phyloP scores from a whole-genome alignment of 2,329 filamentous ascomycete species.

The Metarhizium robertsii region DNA sequence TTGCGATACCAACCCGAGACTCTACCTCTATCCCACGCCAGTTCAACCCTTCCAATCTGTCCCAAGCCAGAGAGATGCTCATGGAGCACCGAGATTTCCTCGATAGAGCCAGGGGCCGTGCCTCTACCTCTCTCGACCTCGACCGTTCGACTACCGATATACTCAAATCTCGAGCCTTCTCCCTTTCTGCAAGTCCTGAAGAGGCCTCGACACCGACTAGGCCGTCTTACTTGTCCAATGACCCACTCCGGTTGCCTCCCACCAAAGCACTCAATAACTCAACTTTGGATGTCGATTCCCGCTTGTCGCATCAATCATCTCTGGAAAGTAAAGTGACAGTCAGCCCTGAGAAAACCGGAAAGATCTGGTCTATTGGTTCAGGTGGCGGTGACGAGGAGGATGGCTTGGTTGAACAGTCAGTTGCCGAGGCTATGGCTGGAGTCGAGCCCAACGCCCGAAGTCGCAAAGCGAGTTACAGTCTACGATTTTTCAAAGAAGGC shows the following conservation, averaged over 20 bases:
- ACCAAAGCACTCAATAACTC: conserved; percentile 10
- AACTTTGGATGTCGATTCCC: conserved; percentile 6
- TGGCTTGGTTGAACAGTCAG: conserved; percentile 55
- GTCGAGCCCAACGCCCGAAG: conserved; percentile 56
- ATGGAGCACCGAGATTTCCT: conserved; percentile 24
- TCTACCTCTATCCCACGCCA: conserved; percentile 21
- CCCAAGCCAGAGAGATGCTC: conserved; percentile 27
- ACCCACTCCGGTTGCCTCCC: conserved; percentile 5
- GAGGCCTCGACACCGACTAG: conserved; percentile 15
- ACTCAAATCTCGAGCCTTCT: conserved; percentile 15
- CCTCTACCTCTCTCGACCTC: conserved; percentile 25
- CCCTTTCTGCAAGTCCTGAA: conserved; percentile 19
- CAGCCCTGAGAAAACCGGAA: conserved; percentile 50
- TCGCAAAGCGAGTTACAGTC: conserved; percentile 57
- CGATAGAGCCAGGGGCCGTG: conserved; percentile 18
- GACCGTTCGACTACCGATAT: conserved; percentile 18
- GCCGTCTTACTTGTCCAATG: conserved; percentile 8
- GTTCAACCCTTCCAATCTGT: conserved; percentile 21
- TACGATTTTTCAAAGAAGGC: conserved; percentile 59
- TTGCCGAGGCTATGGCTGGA: conserved; percentile 50
- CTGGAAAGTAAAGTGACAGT: conserved; percentile 33
- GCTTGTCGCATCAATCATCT: conserved; percentile 24
- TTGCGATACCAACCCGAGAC: conserved; percentile 17
- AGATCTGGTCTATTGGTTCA: conserved; percentile 55
- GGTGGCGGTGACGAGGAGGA: conserved; percentile 38